Evolutionary conservation across 2,329 filamentous ascomycete genomes (phyloP).

Genomic region (Nemania serpens): DNA sequence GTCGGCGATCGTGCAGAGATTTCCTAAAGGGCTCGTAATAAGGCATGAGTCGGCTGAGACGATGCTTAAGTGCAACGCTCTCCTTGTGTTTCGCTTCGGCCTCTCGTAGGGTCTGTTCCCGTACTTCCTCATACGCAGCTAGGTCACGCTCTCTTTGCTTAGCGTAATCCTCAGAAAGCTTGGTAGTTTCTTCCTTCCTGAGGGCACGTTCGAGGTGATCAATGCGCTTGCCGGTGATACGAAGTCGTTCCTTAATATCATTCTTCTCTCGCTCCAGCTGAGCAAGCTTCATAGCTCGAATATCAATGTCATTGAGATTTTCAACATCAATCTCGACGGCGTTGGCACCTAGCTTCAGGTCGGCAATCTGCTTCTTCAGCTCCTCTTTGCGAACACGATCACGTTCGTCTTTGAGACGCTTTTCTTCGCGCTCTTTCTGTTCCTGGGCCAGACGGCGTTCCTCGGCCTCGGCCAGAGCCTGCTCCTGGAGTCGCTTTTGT

Average conservation of each 20-base stretch:
- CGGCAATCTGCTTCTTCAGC: constrained; percentile 87
- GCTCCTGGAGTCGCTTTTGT: constrained; percentile 82
- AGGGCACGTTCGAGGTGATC: constrained; percentile 97
- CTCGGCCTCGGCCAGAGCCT: constrained; percentile 88
- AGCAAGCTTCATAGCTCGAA: constrained; percentile 92
- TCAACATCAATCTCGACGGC: constrained; percentile 74
- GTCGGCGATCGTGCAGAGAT: constrained; percentile 82
- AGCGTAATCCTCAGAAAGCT: constrained; percentile 83
- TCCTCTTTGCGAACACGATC: constrained; percentile 91
- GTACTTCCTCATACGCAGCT: constrained; percentile 78
- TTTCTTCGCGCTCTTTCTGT: constrained; percentile 86
- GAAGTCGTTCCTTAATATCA: constrained; percentile 86
- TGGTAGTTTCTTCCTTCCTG: constrained; percentile 93
- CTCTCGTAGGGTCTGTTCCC: constrained; percentile 76
- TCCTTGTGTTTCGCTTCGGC: constrained; percentile 88
- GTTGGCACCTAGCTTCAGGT: constrained; percentile 88
- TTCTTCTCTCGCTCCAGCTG: constrained; percentile 99
- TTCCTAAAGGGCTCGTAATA: constrained; percentile 83
- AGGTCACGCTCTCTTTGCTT: constrained; percentile 78
- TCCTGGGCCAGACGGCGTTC: constrained; percentile 88
- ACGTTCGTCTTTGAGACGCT: constrained; percentile 82
- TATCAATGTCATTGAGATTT: constrained; percentile 85
- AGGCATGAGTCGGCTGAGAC: constrained; percentile 82
- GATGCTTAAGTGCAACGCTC: constrained; percentile 90
- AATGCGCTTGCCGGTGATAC: constrained; percentile 91